Base-by-base conservation (phyloP, 768 basidiomycete genomes). In the Kondoa subrosea region DNA sequence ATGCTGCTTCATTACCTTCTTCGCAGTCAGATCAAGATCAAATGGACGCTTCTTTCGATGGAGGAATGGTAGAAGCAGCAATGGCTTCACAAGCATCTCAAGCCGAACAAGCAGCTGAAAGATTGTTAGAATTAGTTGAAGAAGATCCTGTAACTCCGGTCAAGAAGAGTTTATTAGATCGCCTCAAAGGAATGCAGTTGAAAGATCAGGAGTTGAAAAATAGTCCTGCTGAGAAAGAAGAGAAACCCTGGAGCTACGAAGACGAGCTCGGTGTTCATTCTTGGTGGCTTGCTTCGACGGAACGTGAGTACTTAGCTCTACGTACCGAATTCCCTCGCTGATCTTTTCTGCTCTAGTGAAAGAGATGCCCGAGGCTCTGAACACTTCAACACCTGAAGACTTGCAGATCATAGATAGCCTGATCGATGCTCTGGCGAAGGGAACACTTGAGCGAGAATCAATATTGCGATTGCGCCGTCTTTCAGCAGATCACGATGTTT, bases 41-140 rank as follows among this genome's bases (percentile, higher is more conserved):
- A 4, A 26, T 70, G 69, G 69, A 70, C 25, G 31, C 56, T 4
- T 63, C 4, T n/a, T 64, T 70, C n/a, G 65, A 67, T 21, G 79
- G 78, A 59, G 80, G 84, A 15, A 82, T 82, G 25, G 79, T 91
- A 2, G 91, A 92, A 74, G 91, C 93, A 74, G 89, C 86, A 32
- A 77, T 93, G 72, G 83, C 85, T 57, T 88, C 88, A 1, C 83
- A 88, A 65, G 91, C 92, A 1, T 88, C 88, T 72, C 92, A 95
- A 75, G 92, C 92, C 0, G 89, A 91, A 75, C 91, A 89, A 74
- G 88, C 91, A 4, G 92, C 92, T 0, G 86, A 89, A 75, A 83
- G 89, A 62, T 78, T 96, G 30, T 76, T 93, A 50, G 92, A 95
- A 76, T 81, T 93, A 17, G 86, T 88, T 15, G 88, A 90, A 70